Percentiles rank a stretch among this genome's conserved stretches.
These are phyloP conservation scores for Penicillium digitatum DNA, from an alignment of 2,329 filamentous ascomycete genomes.

Conservation along the genomic window DNA sequence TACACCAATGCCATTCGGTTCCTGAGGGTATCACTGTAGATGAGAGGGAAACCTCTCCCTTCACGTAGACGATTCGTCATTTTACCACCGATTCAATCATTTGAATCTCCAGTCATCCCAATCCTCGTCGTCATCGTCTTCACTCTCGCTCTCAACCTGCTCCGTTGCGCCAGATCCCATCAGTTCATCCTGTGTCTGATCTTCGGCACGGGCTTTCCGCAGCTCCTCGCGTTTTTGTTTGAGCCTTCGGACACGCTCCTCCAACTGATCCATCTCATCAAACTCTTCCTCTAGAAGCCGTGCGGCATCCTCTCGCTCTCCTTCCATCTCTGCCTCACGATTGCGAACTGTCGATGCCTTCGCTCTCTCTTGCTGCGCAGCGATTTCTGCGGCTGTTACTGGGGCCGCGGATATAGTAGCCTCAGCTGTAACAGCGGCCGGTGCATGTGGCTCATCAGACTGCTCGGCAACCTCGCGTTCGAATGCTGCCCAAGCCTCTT, in stretches of 20 bases:
- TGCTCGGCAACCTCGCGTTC: slow-evolving; percentile 69
- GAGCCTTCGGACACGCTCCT: slow-evolving; percentile 64
- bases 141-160: slow-evolving; percentile 43
- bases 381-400: slow-evolving; percentile 61
- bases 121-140: slow-evolving; percentile 56
- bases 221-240: slow-evolving; percentile 69
- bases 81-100: slow-evolving; percentile 18
- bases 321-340: slow-evolving; percentile 56
- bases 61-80: slow-evolving; percentile 23
- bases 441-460: slow-evolving; percentile 32
- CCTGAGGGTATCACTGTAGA: slow-evolving; percentile 37
- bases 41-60: slow-evolving; percentile 26
- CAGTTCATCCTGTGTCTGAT: slow-evolving; percentile 26
- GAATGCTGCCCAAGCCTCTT: slow-evolving; percentile 82
- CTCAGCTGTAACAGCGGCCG: slow-evolving; percentile 35
- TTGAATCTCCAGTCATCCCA: slow-evolving; percentile 46
- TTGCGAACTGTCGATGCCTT: slow-evolving; percentile 39
- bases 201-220: slow-evolving; percentile 40
- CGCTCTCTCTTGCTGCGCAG: slow-evolving; percentile 50
- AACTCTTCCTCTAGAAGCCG: slow-evolving; percentile 72
- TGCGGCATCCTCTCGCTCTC: slow-evolving; percentile 71
- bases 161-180: slow-evolving; percentile 25
- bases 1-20: slow-evolving; percentile 22
- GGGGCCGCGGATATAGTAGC: slow-evolving; percentile 67
- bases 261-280: slow-evolving; percentile 76